phyloP scores from a whole-genome alignment of 768 basidiomycete species.

The Clitopilus hobsonii region DNA sequence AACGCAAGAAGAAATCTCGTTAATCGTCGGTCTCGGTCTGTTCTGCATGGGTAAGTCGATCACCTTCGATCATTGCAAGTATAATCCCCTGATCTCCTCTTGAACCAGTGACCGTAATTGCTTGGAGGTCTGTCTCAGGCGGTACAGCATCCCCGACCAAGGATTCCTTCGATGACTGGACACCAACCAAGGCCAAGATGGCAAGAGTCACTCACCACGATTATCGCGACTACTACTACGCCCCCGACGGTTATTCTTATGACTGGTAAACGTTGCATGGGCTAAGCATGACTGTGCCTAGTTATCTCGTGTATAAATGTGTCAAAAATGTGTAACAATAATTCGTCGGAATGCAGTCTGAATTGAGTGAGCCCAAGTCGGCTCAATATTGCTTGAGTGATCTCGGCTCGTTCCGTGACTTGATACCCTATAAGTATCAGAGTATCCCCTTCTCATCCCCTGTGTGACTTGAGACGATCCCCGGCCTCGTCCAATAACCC shows the following conservation, averaged over 20 bases:
- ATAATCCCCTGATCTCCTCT: neutral
- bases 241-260: conserved; percentile 44
- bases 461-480: conserved; percentile 4
- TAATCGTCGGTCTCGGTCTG: conserved; percentile 68
- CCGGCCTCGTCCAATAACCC: neutral
- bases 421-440: conserved; percentile 1
- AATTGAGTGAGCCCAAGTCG: neutral
- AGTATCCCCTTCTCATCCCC: conserved; percentile 5
- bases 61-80: neutral
- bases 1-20: conserved; percentile 66
- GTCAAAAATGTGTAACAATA: no score
- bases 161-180: neutral
- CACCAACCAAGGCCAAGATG: neutral
- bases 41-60: conserved; percentile 72
- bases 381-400: conserved; percentile 1
- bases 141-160: neutral
- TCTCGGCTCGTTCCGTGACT: conserved; percentile 10
- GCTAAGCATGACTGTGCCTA: no score
- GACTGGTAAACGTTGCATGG: conserved; percentile 11
- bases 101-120: conserved; percentile 33
- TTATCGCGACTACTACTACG: conserved; percentile 62
- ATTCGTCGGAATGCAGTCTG: neutral
- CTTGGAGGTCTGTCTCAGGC: conserved; percentile 35
- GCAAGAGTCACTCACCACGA: conserved; percentile 17
- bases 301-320: no score